Base-by-base conservation (phyloP, 208 protist genomes). In the Porcisia deanei region DNA sequence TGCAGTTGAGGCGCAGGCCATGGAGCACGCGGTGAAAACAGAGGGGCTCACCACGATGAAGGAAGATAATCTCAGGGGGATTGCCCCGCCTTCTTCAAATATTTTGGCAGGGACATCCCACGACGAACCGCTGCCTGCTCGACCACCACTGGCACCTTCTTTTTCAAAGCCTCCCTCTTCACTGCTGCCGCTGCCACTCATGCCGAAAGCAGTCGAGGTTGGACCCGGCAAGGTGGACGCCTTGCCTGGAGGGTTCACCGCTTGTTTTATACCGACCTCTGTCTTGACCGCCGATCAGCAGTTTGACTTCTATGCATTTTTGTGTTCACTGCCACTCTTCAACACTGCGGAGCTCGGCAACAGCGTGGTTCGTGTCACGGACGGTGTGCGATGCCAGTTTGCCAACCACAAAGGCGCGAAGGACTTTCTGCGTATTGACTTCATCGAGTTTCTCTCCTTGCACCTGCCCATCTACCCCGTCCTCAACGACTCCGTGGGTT, bases 361-460 rank as follows among this genome's bases (percentile, higher is more conserved):
- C 71, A 69, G 64, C 43, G 69, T 76, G 0, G 75, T 88, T 30
- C 71, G 75, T 12, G 30, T 84, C 20, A 7, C 61, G 0, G 66
- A 76, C 34, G 83, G 84, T 7, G 67, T 82, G 25, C 64, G 47
- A 55, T 88, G 84, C 59, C 41, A 63, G n/a, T 91, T 91, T 47
- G 65, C 77, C 1, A 72, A 75, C 10, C 59, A 67, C 41, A 75
- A 81, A 39, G 82, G 79, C 0, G 84, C 84, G 10, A 71, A 68
- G n/a, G 83, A 82, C 63, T 91, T 91, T 43, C 34, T 61, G 47
- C 76, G 73, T 20, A 77, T 86, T 7, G 79, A 81, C 39, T 88
- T 67, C 68, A 73, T 88, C 16, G 73, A 86, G 37, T 82, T 78
- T 49, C 49, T 79, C 2, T 83, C 79, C 3, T 57, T 73, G 14